These are phyloP conservation scores for Colletotrichum coccodes DNA, from an alignment of 2,329 filamentous ascomycete genomes.

Conservation along the genomic window DNA sequence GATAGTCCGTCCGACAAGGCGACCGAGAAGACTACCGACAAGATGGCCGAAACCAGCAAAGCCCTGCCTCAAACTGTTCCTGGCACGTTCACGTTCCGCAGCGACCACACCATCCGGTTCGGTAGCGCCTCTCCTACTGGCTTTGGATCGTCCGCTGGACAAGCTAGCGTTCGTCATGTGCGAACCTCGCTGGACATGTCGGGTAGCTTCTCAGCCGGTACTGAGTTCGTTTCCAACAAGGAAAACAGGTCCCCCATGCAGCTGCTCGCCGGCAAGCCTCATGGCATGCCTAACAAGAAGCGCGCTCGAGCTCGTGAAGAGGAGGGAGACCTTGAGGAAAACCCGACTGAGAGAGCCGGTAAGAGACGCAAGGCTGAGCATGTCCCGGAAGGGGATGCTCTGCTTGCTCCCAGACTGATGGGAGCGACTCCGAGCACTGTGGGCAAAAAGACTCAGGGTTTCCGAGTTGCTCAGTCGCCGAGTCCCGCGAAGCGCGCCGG, in stretches of 20 bases:
- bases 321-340: constrained; percentile 67
- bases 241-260: constrained; percentile 60
- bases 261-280: constrained; percentile 59
- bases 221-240: constrained; percentile 56
- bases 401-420: constrained; percentile 60
- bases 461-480: constrained; percentile 37
- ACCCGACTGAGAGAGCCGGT: constrained; percentile 61
- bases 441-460: constrained; percentile 47
- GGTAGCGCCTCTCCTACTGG: constrained; percentile 56
- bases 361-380: constrained; percentile 68
- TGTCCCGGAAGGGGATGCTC: constrained; percentile 61
- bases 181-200: constrained; percentile 65
- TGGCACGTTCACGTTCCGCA: constrained; percentile 73
- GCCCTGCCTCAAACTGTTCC: constrained; percentile 54
- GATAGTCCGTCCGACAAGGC: constrained; percentile 36
- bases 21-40: constrained; percentile 29
- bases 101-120: constrained; percentile 72
- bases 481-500: constrained; percentile 60
- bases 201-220: constrained; percentile 59
- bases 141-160: constrained; percentile 68
- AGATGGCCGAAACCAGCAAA: constrained; percentile 38
- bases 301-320: constrained; percentile 67
- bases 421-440: constrained; percentile 45
- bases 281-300: constrained; percentile 75
- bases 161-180: constrained; percentile 70